Evolutionary conservation across 2,329 filamentous ascomycete species (phyloP), one percentile per base, ranked within the genome.

Genomic region (Aspergillus aculeatinus): DNA sequence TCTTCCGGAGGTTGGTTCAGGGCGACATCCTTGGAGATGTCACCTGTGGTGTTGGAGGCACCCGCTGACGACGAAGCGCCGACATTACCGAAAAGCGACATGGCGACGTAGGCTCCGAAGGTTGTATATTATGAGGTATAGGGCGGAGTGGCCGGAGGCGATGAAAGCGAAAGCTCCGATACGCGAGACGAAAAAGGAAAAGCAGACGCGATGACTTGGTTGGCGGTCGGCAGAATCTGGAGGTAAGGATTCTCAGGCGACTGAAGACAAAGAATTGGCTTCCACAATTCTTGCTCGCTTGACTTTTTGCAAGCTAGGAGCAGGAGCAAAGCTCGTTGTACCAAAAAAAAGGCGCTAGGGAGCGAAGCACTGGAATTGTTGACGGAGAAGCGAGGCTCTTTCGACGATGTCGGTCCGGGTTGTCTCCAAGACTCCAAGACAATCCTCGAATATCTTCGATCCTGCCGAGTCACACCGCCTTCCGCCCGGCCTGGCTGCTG

Each of bases 1-100:
- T 99, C 95, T 67, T 91, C 88, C 23, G 95, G 95, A 14, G 90
- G 90, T 65, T 88, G 85, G 61, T 81, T 84, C 58, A 99, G 82
- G 57, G 89, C 84, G 57, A 98, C 87, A 77, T 99, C 95, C 72
- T 93, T 90, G 72, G 89, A 92, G 61, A 96, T 88, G 72, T 99
- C 94, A 68, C 95, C 95, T 7, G 94, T 87, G 2, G 93, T 95
- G 67, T 89, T 90, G 68, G 83, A 63, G 51, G 82, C 72, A 39
- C 82, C 70, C 50, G 84, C 69, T 23, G 87, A 71, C 31, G 85
- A 70, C 35, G 86, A 69, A 52, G 85, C 70, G 57, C 81, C 72
- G 60, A 77, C 69, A 62, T 70, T 70, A 64, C 83, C 83, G 74
- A 88, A 88, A 68, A 86, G 80, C 60, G 74, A 29, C 27, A 29